Percentiles rank a stretch among this genome's conserved stretches.
phyloP scores from a whole-genome alignment of 306 rosid genomes.

The Acacia confusa region DNA sequence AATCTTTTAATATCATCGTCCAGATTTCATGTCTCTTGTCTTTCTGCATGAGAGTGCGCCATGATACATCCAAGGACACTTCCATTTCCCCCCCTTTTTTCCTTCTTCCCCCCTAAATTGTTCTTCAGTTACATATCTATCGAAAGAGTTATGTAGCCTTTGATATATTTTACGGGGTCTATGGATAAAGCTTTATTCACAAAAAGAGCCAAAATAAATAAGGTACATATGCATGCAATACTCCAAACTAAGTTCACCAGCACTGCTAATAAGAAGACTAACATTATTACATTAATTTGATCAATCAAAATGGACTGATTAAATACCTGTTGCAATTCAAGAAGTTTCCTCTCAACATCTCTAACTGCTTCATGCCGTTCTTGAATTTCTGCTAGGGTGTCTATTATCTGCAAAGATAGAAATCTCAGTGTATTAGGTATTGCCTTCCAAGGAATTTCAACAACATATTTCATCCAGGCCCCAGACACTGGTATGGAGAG shows the following conservation, averaged over 20 bases:
- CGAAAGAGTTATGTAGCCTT: too few relatives aligned
- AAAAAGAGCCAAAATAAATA: neutral
- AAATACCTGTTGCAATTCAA: constrained; percentile 85
- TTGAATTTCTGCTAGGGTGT: constrained; percentile 90
- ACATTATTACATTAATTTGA: neutral
- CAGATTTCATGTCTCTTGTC: neutral
- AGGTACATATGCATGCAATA: neutral
- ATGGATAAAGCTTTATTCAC: neutral
- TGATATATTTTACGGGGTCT: too few relatives aligned
- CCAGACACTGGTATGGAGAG: too few relatives aligned
- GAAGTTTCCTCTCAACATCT: constrained; percentile 91
- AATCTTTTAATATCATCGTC: neutral
- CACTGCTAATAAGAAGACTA: neutral
- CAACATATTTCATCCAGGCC: neutral
- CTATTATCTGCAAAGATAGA: constrained; percentile 66
- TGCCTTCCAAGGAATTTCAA: constrained; percentile 6
- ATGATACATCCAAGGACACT: neutral
- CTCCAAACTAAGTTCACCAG: neutral
- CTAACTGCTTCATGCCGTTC: constrained; percentile 94
- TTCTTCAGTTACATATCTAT: too few relatives aligned
- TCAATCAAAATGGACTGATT: constrained; percentile 21
- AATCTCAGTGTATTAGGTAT: neutral
- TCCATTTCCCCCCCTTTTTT: too few relatives aligned
- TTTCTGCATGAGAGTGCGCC: neutral
- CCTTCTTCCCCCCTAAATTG: too few relatives aligned